Evolutionary conservation across 2,329 filamentous ascomycete genomes (phyloP), one percentile per base, ranked within the genome.

Genomic region (Cladosporium colombiae): DNA sequence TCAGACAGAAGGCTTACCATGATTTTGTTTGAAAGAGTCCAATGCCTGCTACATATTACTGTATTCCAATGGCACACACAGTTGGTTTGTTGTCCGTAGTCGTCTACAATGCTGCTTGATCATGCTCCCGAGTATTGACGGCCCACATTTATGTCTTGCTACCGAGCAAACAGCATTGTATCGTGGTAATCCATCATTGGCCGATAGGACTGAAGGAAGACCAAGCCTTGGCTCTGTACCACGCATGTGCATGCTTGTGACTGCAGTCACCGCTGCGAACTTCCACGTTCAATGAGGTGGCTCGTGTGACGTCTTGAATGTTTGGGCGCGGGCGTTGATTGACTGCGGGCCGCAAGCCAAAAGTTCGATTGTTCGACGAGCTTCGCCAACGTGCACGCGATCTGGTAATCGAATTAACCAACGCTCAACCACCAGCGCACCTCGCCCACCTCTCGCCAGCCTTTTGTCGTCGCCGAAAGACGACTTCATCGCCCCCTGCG

Each of bases 291-390:
- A 46, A 46, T 23, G 40, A 46, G 40, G 40, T 46, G 40, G 40
- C 40, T 46, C 40, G 33, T 57, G 55, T 57, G 55, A 57, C 55
- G 55, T 57, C 55, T 57, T 57, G 55, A 57, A 35, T 35, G 33
- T 37, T 23, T 57, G 49, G 49, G 40, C 37, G 40, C 50, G 27
- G 31, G 52, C 52, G 55, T 23, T 25, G 27, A 56, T 31, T 56
- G n/a, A 25, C 55, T n/a, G 55, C 55, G 33, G 31, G 55, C 31
- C 29, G 29, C 23, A 33, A 23, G 55, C 52, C 52, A 55, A 55
- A 55, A 55, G 52, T 46, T 35, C 33, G 33, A 35, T 35, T 46
- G 40, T 57, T 57, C 55, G 55, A 57, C 31, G 55, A 57, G 55
- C 55, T 57, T 55, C 52, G 31, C 52, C 55, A 57, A 35, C 31